These are phyloP conservation scores for Fusarium sp. DNA, from an alignment of 2,329 filamentous ascomycete species.

Conservation along the genomic window DNA sequence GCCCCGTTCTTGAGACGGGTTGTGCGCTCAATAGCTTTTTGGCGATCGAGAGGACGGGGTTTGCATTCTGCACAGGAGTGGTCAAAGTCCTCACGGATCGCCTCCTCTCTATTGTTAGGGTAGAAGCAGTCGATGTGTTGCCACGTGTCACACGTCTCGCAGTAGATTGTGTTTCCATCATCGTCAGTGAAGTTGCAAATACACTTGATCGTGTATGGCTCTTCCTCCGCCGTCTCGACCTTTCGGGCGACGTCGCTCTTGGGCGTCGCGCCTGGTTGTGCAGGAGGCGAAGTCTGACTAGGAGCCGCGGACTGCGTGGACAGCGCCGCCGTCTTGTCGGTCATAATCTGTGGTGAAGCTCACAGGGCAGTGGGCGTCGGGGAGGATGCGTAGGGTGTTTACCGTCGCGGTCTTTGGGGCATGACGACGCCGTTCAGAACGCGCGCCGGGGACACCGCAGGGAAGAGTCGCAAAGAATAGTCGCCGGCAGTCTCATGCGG, in stretches of 20 bases:
- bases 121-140: constrained; percentile 99
- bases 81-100: constrained; percentile 76
- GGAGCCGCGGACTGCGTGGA: constrained; percentile 67
- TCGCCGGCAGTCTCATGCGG: constrained; percentile 41
- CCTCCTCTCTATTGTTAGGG: constrained; percentile 75
- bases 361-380: constrained; percentile 53
- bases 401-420: constrained; percentile 66
- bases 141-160: constrained; percentile 96
- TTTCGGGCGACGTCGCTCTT: constrained; percentile 58
- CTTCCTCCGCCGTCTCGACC: constrained; percentile 72
- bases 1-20: constrained; percentile 68
- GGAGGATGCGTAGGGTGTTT: constrained; percentile 57
- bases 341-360: constrained; percentile 69
- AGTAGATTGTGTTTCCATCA: constrained; percentile 97
- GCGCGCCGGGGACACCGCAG: constrained; percentile 50
- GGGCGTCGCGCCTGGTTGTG: constrained; percentile 46
- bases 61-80: constrained; percentile 93
- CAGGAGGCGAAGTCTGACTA: constrained; percentile 62
- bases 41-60: constrained; percentile 78
- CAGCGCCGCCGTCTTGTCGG: constrained; percentile 66
- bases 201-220: constrained; percentile 96
- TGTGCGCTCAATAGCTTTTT: constrained; percentile 77
- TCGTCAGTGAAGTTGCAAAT: constrained; percentile 94
- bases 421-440: constrained; percentile 67
- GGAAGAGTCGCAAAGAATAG: constrained; percentile 36